phyloP scores from a whole-genome alignment of 331 rosid species.

The Phaseolus coccineus region DNA sequence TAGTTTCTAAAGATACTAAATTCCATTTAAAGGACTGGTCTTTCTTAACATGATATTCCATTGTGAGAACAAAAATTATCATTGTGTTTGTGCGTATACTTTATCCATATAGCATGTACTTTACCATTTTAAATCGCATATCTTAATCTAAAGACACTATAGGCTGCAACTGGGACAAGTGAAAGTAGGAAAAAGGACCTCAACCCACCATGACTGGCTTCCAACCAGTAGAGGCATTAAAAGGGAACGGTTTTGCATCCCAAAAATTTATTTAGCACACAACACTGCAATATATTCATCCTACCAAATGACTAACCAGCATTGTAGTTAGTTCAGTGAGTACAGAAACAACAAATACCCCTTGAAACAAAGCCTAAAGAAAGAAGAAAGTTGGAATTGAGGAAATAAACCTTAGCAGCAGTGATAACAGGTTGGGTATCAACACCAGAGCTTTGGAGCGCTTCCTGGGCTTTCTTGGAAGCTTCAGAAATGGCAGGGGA shows the following conservation, averaged over 20 bases:
- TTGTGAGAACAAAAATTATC: not conserved
- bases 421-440: conserved; percentile 66
- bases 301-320: not conserved
- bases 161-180: not conserved
- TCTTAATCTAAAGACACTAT: not conserved
- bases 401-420: conserved; percentile 76
- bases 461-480: conserved; percentile 82
- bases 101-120: too few relatives aligned
- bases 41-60: not conserved
- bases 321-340: not conserved
- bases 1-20: not conserved
- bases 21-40: not conserved
- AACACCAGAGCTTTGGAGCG: conserved; percentile 75
- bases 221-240: not conserved
- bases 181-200: not conserved
- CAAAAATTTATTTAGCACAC: not conserved
- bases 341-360: too few relatives aligned
- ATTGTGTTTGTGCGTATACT: not conserved
- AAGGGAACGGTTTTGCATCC: not conserved
- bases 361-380: too few relatives aligned
- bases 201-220: not conserved
- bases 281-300: conserved; percentile 2
- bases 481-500: conserved; percentile 86
- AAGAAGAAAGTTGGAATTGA: not conserved
- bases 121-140: too few relatives aligned